Evolutionary conservation across 768 basidiomycete genomes (phyloP), one percentile per base, ranked within the genome.

Genomic region (Neoboletus subvelutipes): DNA sequence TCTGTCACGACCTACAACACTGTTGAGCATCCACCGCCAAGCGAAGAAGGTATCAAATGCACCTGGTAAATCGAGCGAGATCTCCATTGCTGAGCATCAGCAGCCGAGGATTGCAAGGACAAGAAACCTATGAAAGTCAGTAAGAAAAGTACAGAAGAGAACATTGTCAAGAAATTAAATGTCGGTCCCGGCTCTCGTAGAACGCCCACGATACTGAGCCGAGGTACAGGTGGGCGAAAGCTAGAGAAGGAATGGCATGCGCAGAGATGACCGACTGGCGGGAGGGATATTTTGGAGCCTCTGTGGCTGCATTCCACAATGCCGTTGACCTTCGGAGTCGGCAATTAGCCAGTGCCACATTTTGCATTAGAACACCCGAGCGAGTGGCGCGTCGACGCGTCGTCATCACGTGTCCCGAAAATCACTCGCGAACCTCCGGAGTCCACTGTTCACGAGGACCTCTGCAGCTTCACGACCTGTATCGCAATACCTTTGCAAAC

Each of bases 21-120:
- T 7, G 13, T 40, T 58, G 20, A 61, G 54, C 20, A 33, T 34
- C 50, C 33, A 15, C 20, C 2, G 1, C 15, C 41, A 17, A 49
- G 4, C 10, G 8, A 34, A 17, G 12, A 33, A 1, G 20, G 22
- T 12, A 20, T 43, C 17, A 5, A 33, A 64, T 64, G 37, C 55
- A 71, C 80, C 75, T 84, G 83, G 66, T 84, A 84, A 60, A 85
- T 82, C 15, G 82, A 76, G 20, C 80, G 73, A 49, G 74, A 73
- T 51, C 78, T 78, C 84, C 81, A 82, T 20, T 77, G 68, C n/a
- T 77, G 74, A 8, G 77, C 76, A 49, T 76, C 74, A 3, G 78
- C 78, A 10, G 78, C 75, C 33, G 39, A 53, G 8, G 65, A 60
- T 43, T 43, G 54, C 45, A 53, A 45, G 22, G 40, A 37, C 22